Conservation (phyloP, 768 basidiomycete genomes). For the Ramaria sp. region DNA sequence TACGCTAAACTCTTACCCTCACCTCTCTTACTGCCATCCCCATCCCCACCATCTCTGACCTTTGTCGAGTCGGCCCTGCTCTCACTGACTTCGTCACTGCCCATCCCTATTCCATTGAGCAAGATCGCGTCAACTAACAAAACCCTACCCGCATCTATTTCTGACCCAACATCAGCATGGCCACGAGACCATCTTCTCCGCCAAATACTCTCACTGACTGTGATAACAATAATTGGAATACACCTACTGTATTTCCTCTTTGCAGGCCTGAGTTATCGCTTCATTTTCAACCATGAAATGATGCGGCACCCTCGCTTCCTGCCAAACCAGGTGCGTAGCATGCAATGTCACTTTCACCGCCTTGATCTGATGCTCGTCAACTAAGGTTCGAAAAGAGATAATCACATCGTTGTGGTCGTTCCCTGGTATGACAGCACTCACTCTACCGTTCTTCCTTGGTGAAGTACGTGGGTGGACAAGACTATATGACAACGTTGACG, state of each 20-base stretch:
- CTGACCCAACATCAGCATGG: slow-evolving; percentile 55
- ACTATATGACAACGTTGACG: slow-evolving; percentile 67
- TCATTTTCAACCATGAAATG: slow-evolving; percentile 92
- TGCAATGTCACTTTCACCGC: background rate
- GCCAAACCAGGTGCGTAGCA: slow-evolving; percentile 54
- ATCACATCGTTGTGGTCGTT: slow-evolving; percentile 61
- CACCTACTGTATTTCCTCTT: slow-evolving; percentile 81
- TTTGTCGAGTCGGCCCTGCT: slow-evolving; percentile 28
- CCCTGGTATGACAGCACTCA: slow-evolving; percentile 72
- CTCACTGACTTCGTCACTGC: slow-evolving; percentile 27
- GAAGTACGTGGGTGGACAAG: slow-evolving; percentile 81
- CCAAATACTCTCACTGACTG: slow-evolving; percentile 60
- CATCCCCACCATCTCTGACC: slow-evolving; percentile 12
- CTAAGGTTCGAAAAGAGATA: slow-evolving; percentile 46
- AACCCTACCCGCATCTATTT: slow-evolving; percentile 16
- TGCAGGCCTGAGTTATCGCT: slow-evolving; percentile 71
- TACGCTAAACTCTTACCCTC: slow-evolving; percentile 66
- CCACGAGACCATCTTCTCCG: slow-evolving; percentile 74
- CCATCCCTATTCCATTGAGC: slow-evolving; percentile 16
- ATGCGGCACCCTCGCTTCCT: slow-evolving; percentile 91
- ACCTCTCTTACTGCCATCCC: slow-evolving; percentile 12
- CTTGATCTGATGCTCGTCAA: background rate
- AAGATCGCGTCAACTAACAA: slow-evolving; percentile 12
- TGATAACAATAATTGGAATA: slow-evolving; percentile 72
- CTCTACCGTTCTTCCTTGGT: slow-evolving; percentile 87